Percentiles rank a stretch among this genome's conserved stretches.
phyloP scores from a whole-genome alignment of 345 rosid species.

The Citropsis articulata region DNA sequence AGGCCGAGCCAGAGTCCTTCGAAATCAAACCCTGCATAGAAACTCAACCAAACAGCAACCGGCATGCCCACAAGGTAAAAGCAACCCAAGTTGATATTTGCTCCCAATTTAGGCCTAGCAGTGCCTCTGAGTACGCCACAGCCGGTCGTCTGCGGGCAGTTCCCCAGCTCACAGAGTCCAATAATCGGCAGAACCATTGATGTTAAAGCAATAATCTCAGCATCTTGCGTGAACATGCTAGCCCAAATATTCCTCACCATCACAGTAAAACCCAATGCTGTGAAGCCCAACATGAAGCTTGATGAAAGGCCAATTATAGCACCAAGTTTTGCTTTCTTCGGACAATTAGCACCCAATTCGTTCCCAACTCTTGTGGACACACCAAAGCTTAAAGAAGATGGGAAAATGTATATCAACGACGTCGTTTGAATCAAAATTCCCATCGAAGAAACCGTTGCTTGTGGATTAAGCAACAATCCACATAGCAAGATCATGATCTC shows the following conservation, averaged over 20 bases:
- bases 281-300: slow-evolving; percentile 57
- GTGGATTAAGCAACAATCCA: slow-evolving; percentile 65
- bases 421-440: slow-evolving; percentile 91
- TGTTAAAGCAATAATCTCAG: slow-evolving; percentile 59
- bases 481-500: slow-evolving; percentile 85
- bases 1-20: slow-evolving; percentile 81
- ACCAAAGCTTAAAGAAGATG: slow-evolving; percentile 73
- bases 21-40: slow-evolving; percentile 57
- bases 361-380: slow-evolving; percentile 84
- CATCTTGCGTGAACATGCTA: slow-evolving; percentile 59
- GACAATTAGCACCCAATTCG: slow-evolving; percentile 65
- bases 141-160: slow-evolving; percentile 82
- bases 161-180: slow-evolving; percentile 86
- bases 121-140: slow-evolving; percentile 87
- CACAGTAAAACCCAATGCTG: slow-evolving; percentile 47
- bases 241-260: slow-evolving; percentile 70
- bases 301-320: slow-evolving; percentile 51
- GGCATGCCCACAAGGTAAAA: slow-evolving; percentile 86
- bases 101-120: slow-evolving; percentile 80
- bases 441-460: slow-evolving; percentile 82
- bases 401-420: slow-evolving; percentile 77
- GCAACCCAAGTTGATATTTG: slow-evolving; percentile 78
- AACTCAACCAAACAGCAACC: slow-evolving; percentile 69
- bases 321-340: slow-evolving; percentile 55
- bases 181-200: slow-evolving; percentile 70